These are phyloP conservation scores for Fusarium agapanthi DNA, from an alignment of 2,329 filamentous ascomycete genomes.

Conservation along the genomic window DNA sequence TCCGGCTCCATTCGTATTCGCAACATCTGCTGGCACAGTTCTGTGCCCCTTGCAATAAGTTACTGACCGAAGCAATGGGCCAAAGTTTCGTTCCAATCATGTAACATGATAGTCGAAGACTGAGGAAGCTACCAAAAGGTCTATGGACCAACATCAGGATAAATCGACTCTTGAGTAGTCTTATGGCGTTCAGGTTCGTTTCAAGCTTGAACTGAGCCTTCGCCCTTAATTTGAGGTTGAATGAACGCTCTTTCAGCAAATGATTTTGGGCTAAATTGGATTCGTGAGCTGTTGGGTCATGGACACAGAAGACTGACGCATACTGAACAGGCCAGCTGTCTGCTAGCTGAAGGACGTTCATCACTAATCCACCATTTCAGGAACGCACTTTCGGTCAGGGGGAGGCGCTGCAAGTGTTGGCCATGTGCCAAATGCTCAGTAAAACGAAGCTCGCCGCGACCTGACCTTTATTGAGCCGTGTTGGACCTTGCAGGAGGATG, in stretches of 20 bases:
- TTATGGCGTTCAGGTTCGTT: neutral
- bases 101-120: accelerated
- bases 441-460: neutral
- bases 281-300: no score
- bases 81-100: accelerated
- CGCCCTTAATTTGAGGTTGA: no score
- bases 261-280: accelerated
- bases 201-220: neutral
- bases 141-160: neutral
- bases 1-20: neutral
- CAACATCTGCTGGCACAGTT: neutral
- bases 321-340: neutral
- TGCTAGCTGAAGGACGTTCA: neutral
- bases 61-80: accelerated
- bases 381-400: neutral
- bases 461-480: no score
- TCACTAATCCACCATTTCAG: neutral
- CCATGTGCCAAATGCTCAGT: neutral
- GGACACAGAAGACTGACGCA: no score
- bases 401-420: no score
- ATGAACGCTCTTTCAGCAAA: accelerated
- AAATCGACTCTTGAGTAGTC: no score
- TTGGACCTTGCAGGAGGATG: no score
- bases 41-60: neutral
- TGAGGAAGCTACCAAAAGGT: neutral